These are phyloP conservation scores for Termitomyces sp. DNA, from an alignment of 768 basidiomycete species.

Conservation along the genomic window DNA sequence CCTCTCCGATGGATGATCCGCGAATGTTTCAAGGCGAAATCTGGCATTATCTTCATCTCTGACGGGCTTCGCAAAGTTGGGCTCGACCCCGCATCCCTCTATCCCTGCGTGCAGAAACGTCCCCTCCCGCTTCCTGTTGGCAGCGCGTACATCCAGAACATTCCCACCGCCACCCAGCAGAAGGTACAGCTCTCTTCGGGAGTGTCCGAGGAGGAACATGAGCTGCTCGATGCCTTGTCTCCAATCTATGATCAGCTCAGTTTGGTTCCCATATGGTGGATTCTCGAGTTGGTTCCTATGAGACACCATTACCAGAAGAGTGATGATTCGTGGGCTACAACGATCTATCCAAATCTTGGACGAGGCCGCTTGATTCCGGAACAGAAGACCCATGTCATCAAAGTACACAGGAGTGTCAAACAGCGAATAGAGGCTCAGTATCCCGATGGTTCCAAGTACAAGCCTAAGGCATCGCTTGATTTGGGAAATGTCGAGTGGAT, in stretches of 20 bases:
- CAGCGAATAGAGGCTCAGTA: constrained; percentile 48
- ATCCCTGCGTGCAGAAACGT: constrained; percentile 32
- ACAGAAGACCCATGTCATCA: constrained; percentile 27
- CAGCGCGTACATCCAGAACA: constrained; percentile 19
- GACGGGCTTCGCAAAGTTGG: constrained; percentile 42
- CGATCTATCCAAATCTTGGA: constrained; percentile 33
- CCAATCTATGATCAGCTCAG: constrained; percentile 57
- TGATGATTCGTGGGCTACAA: constrained; percentile 30
- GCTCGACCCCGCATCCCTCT: constrained; percentile 41
- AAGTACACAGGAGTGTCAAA: constrained; percentile 47
- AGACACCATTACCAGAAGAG: constrained; percentile 31
- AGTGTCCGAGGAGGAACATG: constrained; percentile 54
- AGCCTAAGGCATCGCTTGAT: constrained; percentile 15
- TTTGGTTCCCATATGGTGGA: constrained; percentile 53
- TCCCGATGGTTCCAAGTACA: constrained; percentile 26
- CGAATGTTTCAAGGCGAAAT: constrained; percentile 55
- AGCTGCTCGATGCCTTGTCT: constrained; percentile 51
- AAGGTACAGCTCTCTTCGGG: constrained; percentile 3
- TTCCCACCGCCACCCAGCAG: constrained; percentile 9
- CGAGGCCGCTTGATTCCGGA: constrained; percentile 33
- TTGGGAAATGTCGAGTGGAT: constrained; percentile 12
- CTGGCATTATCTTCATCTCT: constrained; percentile 56
- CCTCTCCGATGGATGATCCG: constrained; percentile 70
- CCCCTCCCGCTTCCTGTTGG: constrained; percentile 27
- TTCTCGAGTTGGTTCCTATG: constrained; percentile 53